A percentile compares a stretch with the other conserved stretches of the same genome.
Evolutionary conservation across 345 rosid species (phyloP).

Genomic region (Gossypium ekmanianum): DNA sequence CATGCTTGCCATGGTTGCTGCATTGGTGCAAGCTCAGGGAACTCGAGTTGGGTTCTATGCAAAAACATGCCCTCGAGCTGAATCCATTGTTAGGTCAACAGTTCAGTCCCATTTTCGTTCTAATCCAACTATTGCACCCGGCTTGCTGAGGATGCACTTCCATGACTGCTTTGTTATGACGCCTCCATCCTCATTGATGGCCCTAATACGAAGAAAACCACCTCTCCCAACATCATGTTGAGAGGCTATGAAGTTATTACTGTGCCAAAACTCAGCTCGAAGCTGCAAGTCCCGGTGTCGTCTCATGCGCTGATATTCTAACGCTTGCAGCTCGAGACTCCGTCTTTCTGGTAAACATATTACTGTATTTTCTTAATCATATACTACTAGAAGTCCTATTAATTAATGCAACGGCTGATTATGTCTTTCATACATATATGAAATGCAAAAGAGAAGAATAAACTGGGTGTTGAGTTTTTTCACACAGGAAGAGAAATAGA

Average conservation of each 20-base stretch:
- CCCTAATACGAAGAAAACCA: constrained; percentile 34
- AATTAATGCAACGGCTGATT: background rate
- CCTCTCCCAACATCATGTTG: constrained; percentile 27
- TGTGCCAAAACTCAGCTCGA: constrained; percentile 52
- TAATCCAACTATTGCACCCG: constrained; percentile 40
- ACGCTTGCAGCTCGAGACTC: constrained; percentile 52
- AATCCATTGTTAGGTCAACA: constrained; percentile 35
- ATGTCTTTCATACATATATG: background rate
- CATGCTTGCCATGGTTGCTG: background rate
- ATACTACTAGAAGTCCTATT: background rate
- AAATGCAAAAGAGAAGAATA: constrained; percentile 30
- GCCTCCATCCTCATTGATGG: constrained; percentile 48
- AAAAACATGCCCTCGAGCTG: constrained; percentile 34
- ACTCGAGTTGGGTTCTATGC: constrained; percentile 46
- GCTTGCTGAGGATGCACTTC: constrained; percentile 45
- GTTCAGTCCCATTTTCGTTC: constrained; percentile 27
- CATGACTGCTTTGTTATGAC: constrained; percentile 59
- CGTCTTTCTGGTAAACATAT: constrained; percentile 23
- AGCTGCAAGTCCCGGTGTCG: constrained; percentile 43
- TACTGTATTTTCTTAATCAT: background rate
- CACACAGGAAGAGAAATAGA: too few species aligned
- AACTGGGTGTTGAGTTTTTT: constrained; percentile 11
- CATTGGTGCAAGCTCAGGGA: background rate
- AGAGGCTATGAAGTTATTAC: constrained; percentile 43
- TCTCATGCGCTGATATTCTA: constrained; percentile 52